Percentiles rank a stretch among this genome's conserved stretches.
Conservation (phyloP, 331 rosid species). For the Malus hybrid region DNA sequence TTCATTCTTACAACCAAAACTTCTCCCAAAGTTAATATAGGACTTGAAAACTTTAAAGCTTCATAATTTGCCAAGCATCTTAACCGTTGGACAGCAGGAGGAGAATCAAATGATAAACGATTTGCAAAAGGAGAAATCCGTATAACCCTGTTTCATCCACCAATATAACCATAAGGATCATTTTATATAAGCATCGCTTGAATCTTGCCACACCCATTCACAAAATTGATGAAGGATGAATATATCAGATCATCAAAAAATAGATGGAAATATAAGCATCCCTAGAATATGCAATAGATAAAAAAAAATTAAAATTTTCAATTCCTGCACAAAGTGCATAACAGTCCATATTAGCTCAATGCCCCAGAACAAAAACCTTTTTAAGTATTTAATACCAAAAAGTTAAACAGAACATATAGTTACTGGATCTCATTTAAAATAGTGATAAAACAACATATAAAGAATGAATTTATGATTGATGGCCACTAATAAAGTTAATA, state of each 20-base stretch:
- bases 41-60: slow-evolving; percentile 72
- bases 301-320: background rate
- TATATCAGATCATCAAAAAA: background rate
- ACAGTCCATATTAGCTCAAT: background rate
- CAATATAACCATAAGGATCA: background rate
- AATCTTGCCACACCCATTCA: background rate
- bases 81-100: slow-evolving; percentile 83
- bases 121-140: slow-evolving; percentile 98
- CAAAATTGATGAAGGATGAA: background rate
- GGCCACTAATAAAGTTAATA: background rate
- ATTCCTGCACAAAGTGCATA: background rate
- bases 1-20: slow-evolving; percentile 80
- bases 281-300: background rate
- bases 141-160: slow-evolving; percentile 58
- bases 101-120: slow-evolving; percentile 88
- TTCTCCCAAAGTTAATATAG: slow-evolving; percentile 65
- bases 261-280: background rate
- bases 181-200: background rate
- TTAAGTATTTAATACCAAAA: background rate
- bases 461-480: background rate
- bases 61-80: slow-evolving; percentile 94
- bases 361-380: background rate
- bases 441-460: background rate
- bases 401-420: background rate
- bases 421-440: background rate